Evolutionary conservation across 2,329 filamentous ascomycete species (phyloP).

Genomic region (Didymella lethalis): DNA sequence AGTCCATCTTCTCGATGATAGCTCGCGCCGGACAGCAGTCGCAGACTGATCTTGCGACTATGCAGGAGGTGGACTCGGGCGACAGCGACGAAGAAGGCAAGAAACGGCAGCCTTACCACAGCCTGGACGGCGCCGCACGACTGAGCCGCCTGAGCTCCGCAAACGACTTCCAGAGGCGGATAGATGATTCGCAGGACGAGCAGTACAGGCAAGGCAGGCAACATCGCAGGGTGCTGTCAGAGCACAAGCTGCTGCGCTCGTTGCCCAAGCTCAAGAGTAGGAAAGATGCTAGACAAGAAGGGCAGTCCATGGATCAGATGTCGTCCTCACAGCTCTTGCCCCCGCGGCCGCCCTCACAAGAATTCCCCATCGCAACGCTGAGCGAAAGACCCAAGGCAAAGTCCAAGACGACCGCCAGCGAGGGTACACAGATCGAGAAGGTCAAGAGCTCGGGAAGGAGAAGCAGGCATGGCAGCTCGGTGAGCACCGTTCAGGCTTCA

Average conservation of each 20-base stretch:
- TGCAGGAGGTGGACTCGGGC: constrained; percentile 75
- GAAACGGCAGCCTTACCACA: constrained; percentile 34
- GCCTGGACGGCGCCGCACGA: constrained; percentile 46
- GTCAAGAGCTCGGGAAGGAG: constrained; percentile 31
- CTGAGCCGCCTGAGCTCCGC: constrained; percentile 47
- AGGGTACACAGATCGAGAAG: constrained; percentile 37
- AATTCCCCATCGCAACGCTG: constrained; percentile 10
- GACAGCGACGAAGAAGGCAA: constrained; percentile 69
- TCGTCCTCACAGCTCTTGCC: constrained; percentile 52
- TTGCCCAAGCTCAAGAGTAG: constrained; percentile 63
- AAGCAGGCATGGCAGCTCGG: constrained; percentile 38
- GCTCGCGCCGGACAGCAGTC: constrained; percentile 85
- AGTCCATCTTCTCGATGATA: constrained; percentile 92
- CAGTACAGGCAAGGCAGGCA: constrained; percentile 39
- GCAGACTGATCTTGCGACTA: constrained; percentile 80
- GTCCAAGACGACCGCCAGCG: constrained; percentile 32
- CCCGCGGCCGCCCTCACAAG: constrained; percentile 36
- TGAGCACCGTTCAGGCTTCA: constrained; percentile 31
- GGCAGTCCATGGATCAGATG: constrained; percentile 59
- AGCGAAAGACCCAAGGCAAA: constrained; percentile 30
- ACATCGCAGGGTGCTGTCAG: constrained; percentile 69
- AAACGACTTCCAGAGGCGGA: constrained; percentile 38
- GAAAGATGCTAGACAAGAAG: constrained; percentile 41
- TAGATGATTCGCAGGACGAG: constrained; percentile 26
- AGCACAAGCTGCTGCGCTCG: constrained; percentile 71